phyloP scores from a whole-genome alignment of 2,329 filamentous ascomycete genomes.

The Mariannaea elegans region DNA sequence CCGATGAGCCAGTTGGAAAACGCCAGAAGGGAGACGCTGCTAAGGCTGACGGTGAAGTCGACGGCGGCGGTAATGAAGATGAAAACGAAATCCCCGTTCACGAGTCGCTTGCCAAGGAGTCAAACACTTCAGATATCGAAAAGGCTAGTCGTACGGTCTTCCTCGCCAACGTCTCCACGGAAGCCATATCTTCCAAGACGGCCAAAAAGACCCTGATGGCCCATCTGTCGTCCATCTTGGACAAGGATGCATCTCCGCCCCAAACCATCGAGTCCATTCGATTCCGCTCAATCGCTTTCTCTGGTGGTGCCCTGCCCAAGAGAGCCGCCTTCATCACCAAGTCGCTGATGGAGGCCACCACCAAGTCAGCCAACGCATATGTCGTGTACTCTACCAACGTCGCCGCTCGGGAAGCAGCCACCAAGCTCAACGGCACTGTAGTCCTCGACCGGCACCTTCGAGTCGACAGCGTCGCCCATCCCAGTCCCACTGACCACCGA shows the following conservation, averaged over 20 bases:
- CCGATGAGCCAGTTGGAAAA: slow-evolving; percentile 65
- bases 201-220: slow-evolving; percentile 80
- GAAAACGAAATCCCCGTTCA: slow-evolving; percentile 60
- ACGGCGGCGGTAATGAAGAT: slow-evolving; percentile 57
- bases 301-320: slow-evolving; percentile 80
- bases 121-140: slow-evolving; percentile 72
- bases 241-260: slow-evolving; percentile 57
- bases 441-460: slow-evolving; percentile 89
- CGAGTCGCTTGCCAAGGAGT: slow-evolving; percentile 63
- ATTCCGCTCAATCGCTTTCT: slow-evolving; percentile 92
- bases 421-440: slow-evolving; percentile 82
- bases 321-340: slow-evolving; percentile 94
- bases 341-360: slow-evolving; percentile 89
- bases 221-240: slow-evolving; percentile 81
- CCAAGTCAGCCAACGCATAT: slow-evolving; percentile 93
- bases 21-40: slow-evolving; percentile 55
- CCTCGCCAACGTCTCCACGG: slow-evolving; percentile 86
- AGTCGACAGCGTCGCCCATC: slow-evolving; percentile 91
- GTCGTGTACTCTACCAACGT: slow-evolving; percentile 82
- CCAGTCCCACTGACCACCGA: slow-evolving; percentile 80
- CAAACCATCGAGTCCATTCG: slow-evolving; percentile 90
- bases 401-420: slow-evolving; percentile 79
- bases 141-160: slow-evolving; percentile 93
- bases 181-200: slow-evolving; percentile 83
- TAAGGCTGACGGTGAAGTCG: slow-evolving; percentile 41